Evolutionary conservation across 1,284 basidiomycete genomes (phyloP).

Genomic region (Ustilago esculenta): DNA sequence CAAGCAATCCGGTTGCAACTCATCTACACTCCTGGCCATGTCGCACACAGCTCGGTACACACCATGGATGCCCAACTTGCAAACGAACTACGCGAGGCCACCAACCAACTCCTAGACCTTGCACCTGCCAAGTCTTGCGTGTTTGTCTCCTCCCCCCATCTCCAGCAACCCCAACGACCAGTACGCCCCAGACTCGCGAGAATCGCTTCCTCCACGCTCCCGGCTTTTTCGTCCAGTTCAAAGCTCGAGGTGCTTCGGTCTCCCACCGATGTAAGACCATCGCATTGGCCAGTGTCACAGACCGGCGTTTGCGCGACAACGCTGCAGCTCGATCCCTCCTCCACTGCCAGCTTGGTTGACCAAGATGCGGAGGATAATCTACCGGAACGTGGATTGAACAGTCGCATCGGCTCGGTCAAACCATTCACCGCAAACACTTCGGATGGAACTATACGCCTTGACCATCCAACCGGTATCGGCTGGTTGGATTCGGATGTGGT

Average conservation of each 20-base stretch:
- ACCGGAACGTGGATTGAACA: slow-evolving; percentile 25
- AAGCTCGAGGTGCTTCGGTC: slow-evolving; percentile 34
- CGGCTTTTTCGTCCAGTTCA: slow-evolving; percentile 18
- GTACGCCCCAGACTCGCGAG: neutral
- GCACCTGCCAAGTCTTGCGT: slow-evolving; percentile 6
- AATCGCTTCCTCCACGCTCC: neutral
- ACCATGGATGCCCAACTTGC: slow-evolving; percentile 42
- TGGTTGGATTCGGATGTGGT: no score
- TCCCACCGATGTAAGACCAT: slow-evolving; percentile 40
- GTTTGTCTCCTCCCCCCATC: slow-evolving; percentile 13
- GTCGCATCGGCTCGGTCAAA: slow-evolving; percentile 26
- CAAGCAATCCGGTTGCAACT: no score
- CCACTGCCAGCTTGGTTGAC: slow-evolving; percentile 10
- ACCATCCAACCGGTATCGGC: no score
- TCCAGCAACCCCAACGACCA: neutral
- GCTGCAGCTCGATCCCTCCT: no score
- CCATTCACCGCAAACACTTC: slow-evolving; percentile 13
- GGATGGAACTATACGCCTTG: no score
- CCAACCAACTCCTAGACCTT: slow-evolving; percentile 45
- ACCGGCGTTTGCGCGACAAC: no score
- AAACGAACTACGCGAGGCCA: slow-evolving; percentile 45
- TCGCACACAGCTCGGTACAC: no score
- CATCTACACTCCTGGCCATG: no score
- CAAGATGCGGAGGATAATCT: slow-evolving; percentile 38
- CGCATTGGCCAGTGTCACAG: slow-evolving; percentile 28